phyloP scores from a whole-genome alignment of 805 yeast genomes.

The Saturnispora ahearnii region DNA sequence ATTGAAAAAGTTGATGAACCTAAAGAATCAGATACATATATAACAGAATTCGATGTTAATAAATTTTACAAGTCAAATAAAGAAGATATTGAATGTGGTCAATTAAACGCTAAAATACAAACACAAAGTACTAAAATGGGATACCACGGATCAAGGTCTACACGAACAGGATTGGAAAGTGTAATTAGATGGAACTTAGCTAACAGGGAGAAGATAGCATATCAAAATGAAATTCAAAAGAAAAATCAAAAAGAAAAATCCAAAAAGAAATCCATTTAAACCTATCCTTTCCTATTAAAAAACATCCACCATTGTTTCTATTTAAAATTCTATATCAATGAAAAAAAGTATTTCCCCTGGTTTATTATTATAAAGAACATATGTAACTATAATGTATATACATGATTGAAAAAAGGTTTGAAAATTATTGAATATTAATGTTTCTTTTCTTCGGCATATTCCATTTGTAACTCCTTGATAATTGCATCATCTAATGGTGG shows the following conservation, averaged over 20 bases:
- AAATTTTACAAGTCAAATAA: slow-evolving; percentile 31
- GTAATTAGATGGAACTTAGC: slow-evolving; percentile 9
- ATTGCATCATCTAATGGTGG: slow-evolving; percentile 85
- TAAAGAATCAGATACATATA: neutral
- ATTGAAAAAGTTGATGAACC: neutral
- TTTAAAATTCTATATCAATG: no score
- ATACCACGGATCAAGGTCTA: slow-evolving; percentile 2
- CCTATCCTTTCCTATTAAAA: no score
- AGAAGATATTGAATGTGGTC: slow-evolving; percentile 25
- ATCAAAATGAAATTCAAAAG: slow-evolving; percentile 6
- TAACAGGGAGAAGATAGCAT: slow-evolving; percentile 6
- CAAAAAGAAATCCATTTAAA: neutral
- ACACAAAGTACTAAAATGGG: slow-evolving; percentile 2
- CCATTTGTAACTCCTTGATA: slow-evolving; percentile 59
- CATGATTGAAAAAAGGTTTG: neutral
- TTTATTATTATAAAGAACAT: neutral
- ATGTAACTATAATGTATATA: neutral
- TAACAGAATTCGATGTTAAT: slow-evolving; percentile 28
- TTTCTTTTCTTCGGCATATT: slow-evolving; percentile 43
- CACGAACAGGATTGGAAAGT: slow-evolving; percentile 6
- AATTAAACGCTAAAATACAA: slow-evolving; percentile 21
- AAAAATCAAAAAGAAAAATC: neutral
- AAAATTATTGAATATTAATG: slow-evolving; percentile 14
- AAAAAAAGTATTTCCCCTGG: neutral
- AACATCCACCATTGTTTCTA: no score